Percentiles rank a stretch among this genome's conserved stretches.
Conservation (phyloP, 2,329 filamentous ascomycete genomes). For the Sclerotinia glacialis region DNA sequence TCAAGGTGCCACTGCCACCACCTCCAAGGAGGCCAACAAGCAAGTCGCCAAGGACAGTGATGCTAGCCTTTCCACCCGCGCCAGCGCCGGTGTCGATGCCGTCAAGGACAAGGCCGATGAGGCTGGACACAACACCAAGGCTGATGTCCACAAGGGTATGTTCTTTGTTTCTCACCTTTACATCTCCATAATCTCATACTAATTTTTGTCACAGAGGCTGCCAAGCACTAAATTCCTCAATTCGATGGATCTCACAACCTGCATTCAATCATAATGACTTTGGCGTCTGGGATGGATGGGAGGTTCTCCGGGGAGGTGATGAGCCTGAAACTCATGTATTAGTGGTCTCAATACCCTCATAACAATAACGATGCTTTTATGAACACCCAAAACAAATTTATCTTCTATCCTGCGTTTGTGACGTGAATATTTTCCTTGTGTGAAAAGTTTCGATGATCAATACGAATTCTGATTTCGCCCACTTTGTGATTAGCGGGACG, state of each 20-base stretch:
- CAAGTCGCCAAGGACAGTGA: constrained; percentile 51
- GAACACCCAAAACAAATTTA: not conserved
- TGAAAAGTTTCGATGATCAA: rapidly evolving
- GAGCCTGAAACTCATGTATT: constrained; percentile 11
- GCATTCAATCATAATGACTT: constrained; percentile 19
- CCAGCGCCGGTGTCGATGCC: constrained; percentile 51
- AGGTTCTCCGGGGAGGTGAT: constrained; percentile 5
- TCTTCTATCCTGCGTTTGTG: not conserved
- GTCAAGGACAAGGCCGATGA: constrained; percentile 52
- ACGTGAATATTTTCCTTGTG: not conserved
- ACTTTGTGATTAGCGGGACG: no score
- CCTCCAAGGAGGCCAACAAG: constrained; percentile 60
- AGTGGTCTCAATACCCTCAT: constrained; percentile 20
- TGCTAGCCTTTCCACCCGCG: constrained; percentile 46
- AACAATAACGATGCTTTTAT: constrained; percentile 13
- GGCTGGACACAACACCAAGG: constrained; percentile 49
- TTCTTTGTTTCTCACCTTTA: not conserved
- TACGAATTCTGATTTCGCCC: rapidly evolving
- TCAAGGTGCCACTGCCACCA: constrained; percentile 47
- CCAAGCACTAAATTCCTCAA: constrained; percentile 38
- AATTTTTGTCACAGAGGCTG: constrained; percentile 33
- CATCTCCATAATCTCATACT: constrained; percentile 1
- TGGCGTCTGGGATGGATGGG: constrained; percentile 20
- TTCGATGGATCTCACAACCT: not conserved
- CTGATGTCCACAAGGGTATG: constrained; percentile 49